Evolutionary conservation across 352 stramenopile species (phyloP).

Genomic region (Phytopythium helicoides): DNA sequence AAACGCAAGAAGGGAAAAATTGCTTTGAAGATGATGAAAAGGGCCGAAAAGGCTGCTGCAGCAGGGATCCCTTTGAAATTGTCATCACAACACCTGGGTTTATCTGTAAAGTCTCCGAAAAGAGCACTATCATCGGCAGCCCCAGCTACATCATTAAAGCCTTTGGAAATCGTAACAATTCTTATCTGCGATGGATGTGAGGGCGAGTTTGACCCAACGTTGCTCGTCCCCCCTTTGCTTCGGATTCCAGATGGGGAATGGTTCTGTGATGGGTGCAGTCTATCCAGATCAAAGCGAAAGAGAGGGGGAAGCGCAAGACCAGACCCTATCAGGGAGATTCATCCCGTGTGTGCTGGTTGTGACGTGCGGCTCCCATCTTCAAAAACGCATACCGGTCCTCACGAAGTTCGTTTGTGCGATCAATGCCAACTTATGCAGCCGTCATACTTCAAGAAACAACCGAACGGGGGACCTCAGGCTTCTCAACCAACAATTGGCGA

Average conservation of each 20-base stretch:
- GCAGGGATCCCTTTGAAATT: background rate
- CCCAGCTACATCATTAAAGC: background rate
- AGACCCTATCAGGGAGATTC: background rate
- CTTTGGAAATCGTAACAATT: slow-evolving; percentile 28
- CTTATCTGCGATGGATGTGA: slow-evolving; percentile 75
- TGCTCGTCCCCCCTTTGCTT: slow-evolving; percentile 41
- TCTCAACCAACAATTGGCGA: too few species aligned
- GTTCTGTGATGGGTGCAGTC: slow-evolving; percentile 35
- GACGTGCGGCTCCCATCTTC: slow-evolving; percentile 10
- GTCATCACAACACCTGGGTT: background rate
- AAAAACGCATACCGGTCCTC: slow-evolving; percentile 12
- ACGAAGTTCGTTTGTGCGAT: slow-evolving; percentile 29
- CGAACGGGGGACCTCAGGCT: too few species aligned
- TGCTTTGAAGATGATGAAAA: slow-evolving; percentile 6
- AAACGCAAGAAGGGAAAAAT: slow-evolving; percentile 4
- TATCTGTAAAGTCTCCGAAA: too few species aligned
- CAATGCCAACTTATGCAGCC: slow-evolving; percentile 27
- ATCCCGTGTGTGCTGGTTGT: slow-evolving; percentile 30
- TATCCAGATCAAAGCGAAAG: background rate
- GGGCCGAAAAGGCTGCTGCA: slow-evolving; percentile 5
- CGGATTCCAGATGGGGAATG: slow-evolving; percentile 49
- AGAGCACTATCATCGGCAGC: background rate
- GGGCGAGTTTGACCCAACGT: slow-evolving; percentile 51
- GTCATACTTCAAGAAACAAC: background rate
- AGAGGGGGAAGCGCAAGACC: slow-evolving; percentile 5